Conservation (phyloP, 2,329 filamentous ascomycete species). For the Ceratocystis colombiana region DNA sequence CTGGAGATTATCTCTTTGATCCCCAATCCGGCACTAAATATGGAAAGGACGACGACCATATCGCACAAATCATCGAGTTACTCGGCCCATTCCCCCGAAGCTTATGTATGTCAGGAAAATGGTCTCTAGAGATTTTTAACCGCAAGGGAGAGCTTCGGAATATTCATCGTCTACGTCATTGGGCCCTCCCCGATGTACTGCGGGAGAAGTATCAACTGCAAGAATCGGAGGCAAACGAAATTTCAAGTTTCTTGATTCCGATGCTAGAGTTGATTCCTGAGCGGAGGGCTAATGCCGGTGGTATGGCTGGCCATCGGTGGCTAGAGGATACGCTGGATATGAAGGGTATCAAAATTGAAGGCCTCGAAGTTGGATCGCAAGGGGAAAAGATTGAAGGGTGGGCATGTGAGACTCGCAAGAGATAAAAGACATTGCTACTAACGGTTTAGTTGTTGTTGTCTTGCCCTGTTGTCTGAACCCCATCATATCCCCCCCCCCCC, state of each 20-base stretch:
- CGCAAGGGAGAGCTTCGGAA: constrained; percentile 94
- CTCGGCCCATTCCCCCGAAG: constrained; percentile 88
- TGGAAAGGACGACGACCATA: constrained; percentile 98
- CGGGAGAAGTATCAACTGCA: constrained; percentile 95
- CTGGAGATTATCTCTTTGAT: constrained; percentile 96
- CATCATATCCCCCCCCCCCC: neutral
- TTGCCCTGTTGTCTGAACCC: neutral
- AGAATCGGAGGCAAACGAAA: constrained; percentile 64
- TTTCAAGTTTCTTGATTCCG: constrained; percentile 73
- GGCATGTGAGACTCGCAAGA: constrained; percentile 78
- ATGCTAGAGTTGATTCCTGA: constrained; percentile 87
- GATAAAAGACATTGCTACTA: constrained; percentile 37
- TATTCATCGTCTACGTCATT: constrained; percentile 91
- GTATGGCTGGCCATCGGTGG: constrained; percentile 81
- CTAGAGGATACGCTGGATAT: constrained; percentile 80
- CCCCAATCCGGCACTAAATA: constrained; percentile 98
- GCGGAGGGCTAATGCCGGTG: constrained; percentile 85
- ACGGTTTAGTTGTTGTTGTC: neutral
- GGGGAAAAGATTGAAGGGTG: constrained; percentile 93
- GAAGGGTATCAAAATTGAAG: constrained; percentile 64
- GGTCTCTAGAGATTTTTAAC: constrained; percentile 98
- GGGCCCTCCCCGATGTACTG: constrained; percentile 86
- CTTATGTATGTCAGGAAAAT: constrained; percentile 84
- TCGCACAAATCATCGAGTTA: constrained; percentile 96
- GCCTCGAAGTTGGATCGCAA: constrained; percentile 64